Conservation (phyloP, 176 grass and related monocot genomes). For the Elymus sibiricus region DNA sequence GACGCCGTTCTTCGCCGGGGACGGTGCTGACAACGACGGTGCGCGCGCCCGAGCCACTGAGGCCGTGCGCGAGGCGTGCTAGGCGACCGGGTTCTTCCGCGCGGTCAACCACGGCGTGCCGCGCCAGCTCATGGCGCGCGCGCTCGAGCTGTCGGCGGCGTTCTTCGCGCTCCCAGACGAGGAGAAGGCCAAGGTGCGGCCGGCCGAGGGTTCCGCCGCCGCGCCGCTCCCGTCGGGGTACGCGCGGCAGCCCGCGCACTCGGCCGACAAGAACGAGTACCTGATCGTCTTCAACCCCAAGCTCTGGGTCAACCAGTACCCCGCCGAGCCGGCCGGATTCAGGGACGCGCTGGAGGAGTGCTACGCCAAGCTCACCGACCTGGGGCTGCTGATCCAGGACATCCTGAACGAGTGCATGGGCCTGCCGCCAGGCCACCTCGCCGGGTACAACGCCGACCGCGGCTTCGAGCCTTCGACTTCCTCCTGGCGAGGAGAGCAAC, state of each 20-base stretch:
- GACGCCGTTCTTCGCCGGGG: not conserved
- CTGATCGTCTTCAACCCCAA: conserved; percentile 18
- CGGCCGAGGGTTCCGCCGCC: not conserved
- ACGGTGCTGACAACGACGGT: not conserved
- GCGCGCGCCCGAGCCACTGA: not conserved
- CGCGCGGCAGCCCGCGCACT: conserved; percentile 32
- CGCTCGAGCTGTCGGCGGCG: conserved; percentile 15
- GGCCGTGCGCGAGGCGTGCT: conserved; percentile 29
- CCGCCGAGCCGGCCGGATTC: conserved; percentile 20
- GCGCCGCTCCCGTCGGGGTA: conserved; percentile 25
- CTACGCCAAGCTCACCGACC: conserved; percentile 19
- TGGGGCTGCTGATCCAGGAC: conserved; percentile 43
- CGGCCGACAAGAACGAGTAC: conserved; percentile 46
- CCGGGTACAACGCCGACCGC: conserved; percentile 40
- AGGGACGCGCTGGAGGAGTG: conserved; percentile 43
- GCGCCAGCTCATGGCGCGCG: conserved; percentile 10
- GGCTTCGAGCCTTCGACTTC: conserved; percentile 50
- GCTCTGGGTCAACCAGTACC: conserved; percentile 33
- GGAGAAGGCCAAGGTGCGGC: conserved; percentile 26
- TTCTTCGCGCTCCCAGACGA: conserved; percentile 42
- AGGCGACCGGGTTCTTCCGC: conserved; percentile 38
- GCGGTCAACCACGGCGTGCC: conserved; percentile 41
- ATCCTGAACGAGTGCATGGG: conserved; percentile 69
- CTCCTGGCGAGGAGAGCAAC: conserved; percentile 39
- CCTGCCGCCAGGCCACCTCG: conserved; percentile 42